phyloP scores from a whole-genome alignment of 1,139 yeast genomes.

The Pichia sp. region DNA sequence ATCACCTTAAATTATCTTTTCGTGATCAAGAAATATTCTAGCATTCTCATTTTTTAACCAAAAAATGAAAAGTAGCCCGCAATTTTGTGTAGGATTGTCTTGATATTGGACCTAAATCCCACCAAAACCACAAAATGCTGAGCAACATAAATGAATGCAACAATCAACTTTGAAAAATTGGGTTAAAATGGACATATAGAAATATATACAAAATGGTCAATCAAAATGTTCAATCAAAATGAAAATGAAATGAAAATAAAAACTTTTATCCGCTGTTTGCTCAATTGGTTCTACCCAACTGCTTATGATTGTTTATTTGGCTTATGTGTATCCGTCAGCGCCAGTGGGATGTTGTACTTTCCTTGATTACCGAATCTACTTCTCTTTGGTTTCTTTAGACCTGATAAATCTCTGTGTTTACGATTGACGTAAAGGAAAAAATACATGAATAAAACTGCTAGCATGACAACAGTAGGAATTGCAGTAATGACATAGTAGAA shows the following conservation, averaged over 20 bases:
- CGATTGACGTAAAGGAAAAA: conserved; percentile 49
- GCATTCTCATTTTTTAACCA: too few species aligned
- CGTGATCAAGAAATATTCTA: too few species aligned
- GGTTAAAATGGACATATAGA: neutral
- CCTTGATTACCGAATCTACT: conserved; percentile 39
- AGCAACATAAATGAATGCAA: too few species aligned
- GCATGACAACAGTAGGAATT: conserved; percentile 63
- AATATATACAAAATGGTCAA: too few species aligned
- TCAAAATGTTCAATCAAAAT: too few species aligned
- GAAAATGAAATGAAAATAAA: neutral
- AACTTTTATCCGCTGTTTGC: neutral
- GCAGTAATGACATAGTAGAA: conserved; percentile 62
- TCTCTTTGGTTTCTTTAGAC: conserved; percentile 38
- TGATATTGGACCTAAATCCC: too few species aligned
- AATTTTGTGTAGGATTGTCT: too few species aligned
- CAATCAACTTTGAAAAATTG: too few species aligned
- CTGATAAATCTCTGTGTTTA: conserved; percentile 42
- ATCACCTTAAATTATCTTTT: too few species aligned
- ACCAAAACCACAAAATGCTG: too few species aligned
- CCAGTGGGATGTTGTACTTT: conserved; percentile 24
- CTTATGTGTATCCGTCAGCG: conserved; percentile 22
- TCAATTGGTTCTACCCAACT: neutral
- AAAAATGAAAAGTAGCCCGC: too few species aligned
- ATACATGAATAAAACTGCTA: conserved; percentile 56
- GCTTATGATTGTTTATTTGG: conserved; percentile 16